These are phyloP conservation scores for Fusarium falciforme DNA, from an alignment of 2,329 filamentous ascomycete species.

Conservation along the genomic window DNA sequence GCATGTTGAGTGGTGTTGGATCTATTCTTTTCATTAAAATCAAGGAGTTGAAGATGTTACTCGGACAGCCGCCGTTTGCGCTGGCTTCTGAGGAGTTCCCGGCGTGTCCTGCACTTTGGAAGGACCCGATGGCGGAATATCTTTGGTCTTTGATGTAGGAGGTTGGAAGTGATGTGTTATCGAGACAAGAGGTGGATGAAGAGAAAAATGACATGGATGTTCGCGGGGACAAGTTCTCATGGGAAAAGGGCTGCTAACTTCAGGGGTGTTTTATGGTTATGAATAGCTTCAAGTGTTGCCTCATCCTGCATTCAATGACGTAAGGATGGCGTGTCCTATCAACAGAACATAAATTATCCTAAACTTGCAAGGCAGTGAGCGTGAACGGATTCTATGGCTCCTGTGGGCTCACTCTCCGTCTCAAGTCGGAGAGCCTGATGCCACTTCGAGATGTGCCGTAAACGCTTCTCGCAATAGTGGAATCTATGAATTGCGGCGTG, in stretches of 20 bases:
- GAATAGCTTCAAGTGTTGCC: neutral
- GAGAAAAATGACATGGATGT: neutral
- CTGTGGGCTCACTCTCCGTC: neutral
- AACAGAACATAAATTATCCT: neutral
- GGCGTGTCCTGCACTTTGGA: conserved; percentile 14
- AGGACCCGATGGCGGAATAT: conserved; percentile 13
- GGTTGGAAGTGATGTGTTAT: neutral
- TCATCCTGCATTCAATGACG: neutral
- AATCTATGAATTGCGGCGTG: neutral
- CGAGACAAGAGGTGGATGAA: neutral
- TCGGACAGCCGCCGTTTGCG: conserved; percentile 9
- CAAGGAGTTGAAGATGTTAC: neutral
- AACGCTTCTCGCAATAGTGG: neutral
- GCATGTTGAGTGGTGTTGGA: neutral
- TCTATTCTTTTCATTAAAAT: neutral
- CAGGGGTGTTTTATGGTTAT: neutral
- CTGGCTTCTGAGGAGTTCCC: neutral
- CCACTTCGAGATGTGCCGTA: neutral
- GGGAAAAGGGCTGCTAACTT: neutral
- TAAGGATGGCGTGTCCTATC: neutral
- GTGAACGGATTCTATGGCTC: neutral
- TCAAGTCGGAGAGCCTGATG: neutral
- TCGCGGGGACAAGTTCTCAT: neutral
- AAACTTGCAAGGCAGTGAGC: neutral
- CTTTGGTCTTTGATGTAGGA: conserved; percentile 22